Evolutionary conservation across 208 protist genomes (phyloP).

Genomic region (Trypanosoma brucei): DNA sequence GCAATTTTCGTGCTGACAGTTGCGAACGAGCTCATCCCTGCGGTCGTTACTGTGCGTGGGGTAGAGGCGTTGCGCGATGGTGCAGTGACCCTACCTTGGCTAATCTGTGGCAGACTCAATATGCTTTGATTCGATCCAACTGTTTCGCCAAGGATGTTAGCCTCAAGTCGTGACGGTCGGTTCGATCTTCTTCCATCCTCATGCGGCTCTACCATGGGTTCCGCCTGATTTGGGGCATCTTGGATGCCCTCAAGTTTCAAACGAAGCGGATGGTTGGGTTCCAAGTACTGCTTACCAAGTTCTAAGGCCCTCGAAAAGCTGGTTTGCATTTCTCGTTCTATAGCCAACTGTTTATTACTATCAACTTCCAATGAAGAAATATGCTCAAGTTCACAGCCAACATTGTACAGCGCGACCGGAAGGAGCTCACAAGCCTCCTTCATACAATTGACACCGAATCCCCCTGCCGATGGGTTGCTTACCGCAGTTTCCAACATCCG

Average conservation of each 20-base stretch:
- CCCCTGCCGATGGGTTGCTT: not conserved
- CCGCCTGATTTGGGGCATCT: not conserved
- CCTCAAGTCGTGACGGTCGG: too few relatives aligned
- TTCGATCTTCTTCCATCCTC: not conserved
- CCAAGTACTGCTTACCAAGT: slow-evolving; percentile 2
- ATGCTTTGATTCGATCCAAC: too few relatives aligned
- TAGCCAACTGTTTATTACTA: not conserved
- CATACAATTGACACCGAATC: not conserved
- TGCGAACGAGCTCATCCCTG: too few relatives aligned
- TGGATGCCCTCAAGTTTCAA: slow-evolving; percentile 3
- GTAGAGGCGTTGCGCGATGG: too few relatives aligned
- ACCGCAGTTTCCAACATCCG: slow-evolving; percentile 7
- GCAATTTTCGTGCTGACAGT: too few relatives aligned
- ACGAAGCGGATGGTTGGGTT: slow-evolving; percentile 10
- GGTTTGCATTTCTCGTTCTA: slow-evolving; percentile 1
- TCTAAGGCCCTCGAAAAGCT: slow-evolving; percentile 6
- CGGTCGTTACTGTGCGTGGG: too few relatives aligned
- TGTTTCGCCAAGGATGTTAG: too few relatives aligned
- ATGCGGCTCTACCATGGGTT: not conserved
- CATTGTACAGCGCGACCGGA: slow-evolving; percentile 15
- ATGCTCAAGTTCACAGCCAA: slow-evolving; percentile 12
- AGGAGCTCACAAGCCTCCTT: slow-evolving; percentile 12
- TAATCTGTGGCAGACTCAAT: too few relatives aligned
- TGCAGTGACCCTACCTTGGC: too few relatives aligned
- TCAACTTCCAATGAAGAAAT: not conserved